Evolutionary conservation across 148 eudicot species (phyloP), one percentile per base, ranked within the genome.

Genomic region (Cornus controversa): DNA sequence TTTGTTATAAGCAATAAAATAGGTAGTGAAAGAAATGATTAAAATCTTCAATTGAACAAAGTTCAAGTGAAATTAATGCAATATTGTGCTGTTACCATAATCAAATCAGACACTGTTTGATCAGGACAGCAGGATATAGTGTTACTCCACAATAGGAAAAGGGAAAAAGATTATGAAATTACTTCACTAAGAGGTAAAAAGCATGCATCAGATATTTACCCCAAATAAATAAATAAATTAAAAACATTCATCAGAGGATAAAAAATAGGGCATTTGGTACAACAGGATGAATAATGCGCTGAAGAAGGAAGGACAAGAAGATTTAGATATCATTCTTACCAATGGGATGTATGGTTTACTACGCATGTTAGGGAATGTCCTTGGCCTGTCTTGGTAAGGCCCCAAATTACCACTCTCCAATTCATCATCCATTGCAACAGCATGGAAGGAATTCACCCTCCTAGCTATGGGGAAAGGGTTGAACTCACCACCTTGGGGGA

Each of bases 361-460:
- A 66, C 98, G 98, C 94, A 91, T 91, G 89, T 87, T 87, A 53
- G 98, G 99, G 76, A 96, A 96, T 67, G 90, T 90, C 78, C 99
- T 90, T 63, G 92, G 87, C 89, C 93, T 88, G 34, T 93, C 99
- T 80, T 82, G 91, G 76, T 89, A 93, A 79, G 89, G 88, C 81
- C 91, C 90, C 85, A 93, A 66, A 70, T 78, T 78, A 71, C 98
- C 98, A 71, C 80, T 87, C 84, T 96, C 99, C 90, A 96, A 84
- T 66, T 85, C 94, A 64, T 84, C 87, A 68, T 90, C 97, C 99
- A 96, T 96, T 82, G 86, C 80, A 79, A 93, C 81, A 76, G 94
- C 80, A 73, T 88, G 88, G 60, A 83, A 82, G 73, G 93, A 89
- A 81, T 92, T 92, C 67, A 84, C 88, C 86, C 97, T 91, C 82